A percentile compares a stretch with the other conserved stretches of the same genome.
These are phyloP conservation scores for Cordia subcordata DNA, from an alignment of 257 asterid genomes.

Conservation along the genomic window DNA sequence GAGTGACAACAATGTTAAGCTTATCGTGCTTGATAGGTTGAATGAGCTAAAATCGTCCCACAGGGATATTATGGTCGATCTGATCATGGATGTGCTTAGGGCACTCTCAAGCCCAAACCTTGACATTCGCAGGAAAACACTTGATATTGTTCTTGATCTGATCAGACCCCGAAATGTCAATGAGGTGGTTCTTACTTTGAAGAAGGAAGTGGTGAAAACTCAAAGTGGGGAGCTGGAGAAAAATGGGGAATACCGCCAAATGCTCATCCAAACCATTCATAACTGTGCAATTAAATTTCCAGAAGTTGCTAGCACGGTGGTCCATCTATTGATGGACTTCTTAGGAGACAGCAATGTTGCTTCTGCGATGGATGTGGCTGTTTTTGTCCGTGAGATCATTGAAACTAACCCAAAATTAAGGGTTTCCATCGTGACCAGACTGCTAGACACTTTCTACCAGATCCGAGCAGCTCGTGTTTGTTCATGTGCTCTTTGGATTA, in stretches of 20 bases:
- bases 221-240: conserved; percentile 90
- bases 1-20: conserved; percentile 91
- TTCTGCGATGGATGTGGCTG: conserved; percentile 82
- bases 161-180: conserved; percentile 79
- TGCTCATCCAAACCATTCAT: conserved; percentile 97
- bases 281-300: conserved; percentile 94
- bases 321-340: conserved; percentile 93
- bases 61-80: conserved; percentile 73
- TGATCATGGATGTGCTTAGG: conserved; percentile 93
- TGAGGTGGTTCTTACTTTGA: conserved; percentile 84
- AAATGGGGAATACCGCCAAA: conserved; percentile 88
- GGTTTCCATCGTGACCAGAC: conserved; percentile 82
- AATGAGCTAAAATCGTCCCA: conserved; percentile 77
- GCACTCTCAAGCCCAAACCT: conserved; percentile 89
- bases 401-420: conserved; percentile 87
- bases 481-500: conserved; percentile 93
- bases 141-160: conserved; percentile 90
- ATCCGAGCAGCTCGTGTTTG: conserved; percentile 91
- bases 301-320: conserved; percentile 95
- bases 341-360: conserved; percentile 92
- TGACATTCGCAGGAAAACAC: conserved; percentile 82
- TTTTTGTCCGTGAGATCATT: conserved; percentile 87
- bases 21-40: conserved; percentile 80
- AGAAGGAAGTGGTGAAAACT: conserved; percentile 95
- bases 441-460: conserved; percentile 87